A percentile compares a stretch with the other conserved stretches of the same genome.
Evolutionary conservation across 257 asterid genomes (phyloP).

Genomic region (Haberlea rhodopensis): DNA sequence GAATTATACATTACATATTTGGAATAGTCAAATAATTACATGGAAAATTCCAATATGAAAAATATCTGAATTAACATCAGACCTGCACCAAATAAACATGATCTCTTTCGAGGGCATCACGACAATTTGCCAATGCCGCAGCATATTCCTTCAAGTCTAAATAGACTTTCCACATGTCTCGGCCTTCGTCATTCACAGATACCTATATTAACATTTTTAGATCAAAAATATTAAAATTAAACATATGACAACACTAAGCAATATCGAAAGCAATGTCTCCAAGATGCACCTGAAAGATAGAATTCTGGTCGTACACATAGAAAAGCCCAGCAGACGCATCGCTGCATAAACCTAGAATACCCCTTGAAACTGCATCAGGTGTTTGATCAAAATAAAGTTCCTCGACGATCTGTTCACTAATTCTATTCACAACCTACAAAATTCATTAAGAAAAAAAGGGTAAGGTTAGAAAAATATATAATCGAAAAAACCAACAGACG

Average conservation of each 20-base stretch:
- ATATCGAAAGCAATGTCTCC: slow-evolving; percentile 18
- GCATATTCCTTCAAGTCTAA: slow-evolving; percentile 82
- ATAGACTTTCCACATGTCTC: slow-evolving; percentile 99
- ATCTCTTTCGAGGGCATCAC: slow-evolving; percentile 90
- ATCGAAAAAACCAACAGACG: slow-evolving; percentile 6
- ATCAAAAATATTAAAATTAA: slow-evolving; percentile 17
- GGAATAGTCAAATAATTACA: slow-evolving; percentile 3
- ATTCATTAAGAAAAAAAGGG: slow-evolving; percentile 1
- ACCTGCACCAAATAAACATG: slow-evolving; percentile 98
- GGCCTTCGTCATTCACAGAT: slow-evolving; percentile 92
- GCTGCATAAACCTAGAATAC: slow-evolving; percentile 89
- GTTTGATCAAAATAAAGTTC: slow-evolving; percentile 87
- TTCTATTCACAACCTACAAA: slow-evolving; percentile 88
- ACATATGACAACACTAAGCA: slow-evolving; percentile 19
- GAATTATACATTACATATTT: slow-evolving; percentile 4
- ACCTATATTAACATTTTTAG: slow-evolving; percentile 50
- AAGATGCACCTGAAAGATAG: slow-evolving; percentile 82
- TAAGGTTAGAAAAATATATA: slow-evolving; percentile 7
- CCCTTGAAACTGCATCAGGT: slow-evolving; percentile 72
- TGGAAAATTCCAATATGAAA: slow-evolving; percentile 18
- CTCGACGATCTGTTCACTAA: slow-evolving; percentile 89
- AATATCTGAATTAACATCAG: slow-evolving; percentile 25
- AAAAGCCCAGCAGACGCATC: slow-evolving; percentile 98
- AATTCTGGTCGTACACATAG: slow-evolving; percentile 88
- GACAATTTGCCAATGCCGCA: slow-evolving; percentile 88